Evolutionary conservation across 1,284 basidiomycete species (phyloP), one percentile per base, ranked within the genome.

Genomic region (Blastosporella zonata): DNA sequence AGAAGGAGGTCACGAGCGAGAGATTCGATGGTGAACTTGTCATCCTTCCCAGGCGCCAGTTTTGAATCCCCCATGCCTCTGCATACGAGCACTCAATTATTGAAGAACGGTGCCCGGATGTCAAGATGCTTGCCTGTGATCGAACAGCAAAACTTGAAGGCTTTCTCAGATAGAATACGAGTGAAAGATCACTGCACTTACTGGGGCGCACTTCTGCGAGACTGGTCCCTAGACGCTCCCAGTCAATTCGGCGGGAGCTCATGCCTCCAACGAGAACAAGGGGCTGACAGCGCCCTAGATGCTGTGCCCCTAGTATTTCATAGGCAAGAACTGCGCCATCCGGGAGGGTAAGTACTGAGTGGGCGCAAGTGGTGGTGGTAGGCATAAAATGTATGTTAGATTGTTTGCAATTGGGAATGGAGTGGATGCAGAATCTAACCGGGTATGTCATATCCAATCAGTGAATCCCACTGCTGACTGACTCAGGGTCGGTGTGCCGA

Each of bases 1-100:
- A 56, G 53, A 13, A 70, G 55, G n/a, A 75, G 56, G 53, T 77
- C 73, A 28, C 70, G 63, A 25, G 74, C 72, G 44, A 75, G 60
- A 13, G 62, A 57, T 51, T 74, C 71, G 8, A 75, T 65, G 6
- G 70, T 70, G 18, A 75, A 64, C 4, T 56, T 52, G 36, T 73
- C 70, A n/a, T 63, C 53, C 10, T 62, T 59, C 10, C 43, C 45
- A 27, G 63, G 57, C 21, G 67, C 60, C 36, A 67, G 59, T 6
- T 57, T 62, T 2, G 73, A 75, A 40, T 71, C 64, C 15, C 73
- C 72, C 51, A 69, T 69, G 7, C 68, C 68, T 40, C 67, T 69
- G 36, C 8, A 1, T 22, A 48, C 13, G 12, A 13, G 2, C n/a
- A 12, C 5, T 31, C 7, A 31, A 31, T 31, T 6, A 9, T 31